Base-by-base conservation (phyloP, 306 rosid genomes). In the Dalbergia cochinchinensis region DNA sequence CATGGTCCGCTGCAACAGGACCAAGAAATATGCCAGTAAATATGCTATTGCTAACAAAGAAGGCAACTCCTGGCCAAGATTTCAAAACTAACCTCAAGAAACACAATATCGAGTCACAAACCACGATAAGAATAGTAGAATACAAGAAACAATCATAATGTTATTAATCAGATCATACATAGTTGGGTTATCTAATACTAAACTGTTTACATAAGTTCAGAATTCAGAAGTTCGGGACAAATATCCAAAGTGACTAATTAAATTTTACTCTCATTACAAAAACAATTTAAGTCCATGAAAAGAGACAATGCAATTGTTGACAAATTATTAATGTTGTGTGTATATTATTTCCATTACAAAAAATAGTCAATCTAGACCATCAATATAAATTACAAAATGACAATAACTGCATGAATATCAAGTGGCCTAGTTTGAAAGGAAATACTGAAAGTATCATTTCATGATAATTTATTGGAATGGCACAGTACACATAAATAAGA, bases 1-100 rank as follows among this genome's bases (percentile, higher is more conserved):
- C 88, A 91, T 58, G 85, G 88, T 81, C 77, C 6, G 13, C 66
- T 79, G 80, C 82, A 85, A 79, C 66, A 85, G 83, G 71, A 80
- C 73, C 78, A 77, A 55, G 37, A 83, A 78, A 63, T 71, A 35
- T 63, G 69, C 50, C 22, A 33, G 82, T 58, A 33, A 55, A 77
- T 73, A 77, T 37, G 77, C 84, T 48, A 68, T 39, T 68, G 71
- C 81, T 67, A 75, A 35, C 65, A 67, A 69, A 34, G 18, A 73
- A 82, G 31, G 69, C 33, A 45, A 65, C 68, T 44, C 76, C 70
- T 19, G 19, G 35, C 35, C 34, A 70, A 45, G 57, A 39, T 33
- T 54, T 60, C 51, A 74, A 61, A 42, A 64, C 19, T 65, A 44
- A 11, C 11, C 34, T 15, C 16, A 33, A 76, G 31, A 63, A 62